Conservation (phyloP, 768 basidiomycete genomes). For the Pleurotus sapidus region DNA sequence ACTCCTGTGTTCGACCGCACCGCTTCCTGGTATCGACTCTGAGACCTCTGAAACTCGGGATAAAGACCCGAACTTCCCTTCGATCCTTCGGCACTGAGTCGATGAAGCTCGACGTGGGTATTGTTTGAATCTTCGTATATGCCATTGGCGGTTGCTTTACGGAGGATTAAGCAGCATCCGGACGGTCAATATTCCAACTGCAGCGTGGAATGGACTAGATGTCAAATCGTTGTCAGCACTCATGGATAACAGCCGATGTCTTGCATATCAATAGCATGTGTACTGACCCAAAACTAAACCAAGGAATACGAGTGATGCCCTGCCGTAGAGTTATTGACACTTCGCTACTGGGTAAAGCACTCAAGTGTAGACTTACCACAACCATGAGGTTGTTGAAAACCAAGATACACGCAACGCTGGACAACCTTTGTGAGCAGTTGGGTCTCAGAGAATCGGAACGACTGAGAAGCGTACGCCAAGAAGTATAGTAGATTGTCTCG, state of each 20-base stretch:
- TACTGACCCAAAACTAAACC: conserved; percentile 44
- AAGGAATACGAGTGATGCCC: conserved; percentile 42
- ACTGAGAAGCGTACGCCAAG: conserved; percentile 26
- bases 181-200: conserved; percentile 42
- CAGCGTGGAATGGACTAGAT: conserved; percentile 42
- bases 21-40: no score
- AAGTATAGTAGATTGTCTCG: conserved; percentile 45
- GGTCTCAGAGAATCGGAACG: not conserved
- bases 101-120: not conserved
- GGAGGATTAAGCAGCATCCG: conserved; percentile 45
- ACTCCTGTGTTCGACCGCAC: no score
- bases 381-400: conserved; percentile 48
- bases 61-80: not conserved
- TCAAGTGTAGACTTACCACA: conserved; percentile 21
- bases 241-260: not conserved
- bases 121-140: not conserved
- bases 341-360: no score
- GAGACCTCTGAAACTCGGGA: no score
- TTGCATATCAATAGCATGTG: not conserved
- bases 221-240: not conserved
- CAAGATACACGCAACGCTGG: conserved; percentile 34
- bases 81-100: no score
- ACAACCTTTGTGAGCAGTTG: not conserved
- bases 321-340: conserved; percentile 10
- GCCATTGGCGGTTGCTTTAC: conserved; percentile 27